A percentile compares a stretch with the other conserved stretches of the same genome.
Conservation (phyloP, 768 basidiomycete genomes). For the Russula lepida region DNA sequence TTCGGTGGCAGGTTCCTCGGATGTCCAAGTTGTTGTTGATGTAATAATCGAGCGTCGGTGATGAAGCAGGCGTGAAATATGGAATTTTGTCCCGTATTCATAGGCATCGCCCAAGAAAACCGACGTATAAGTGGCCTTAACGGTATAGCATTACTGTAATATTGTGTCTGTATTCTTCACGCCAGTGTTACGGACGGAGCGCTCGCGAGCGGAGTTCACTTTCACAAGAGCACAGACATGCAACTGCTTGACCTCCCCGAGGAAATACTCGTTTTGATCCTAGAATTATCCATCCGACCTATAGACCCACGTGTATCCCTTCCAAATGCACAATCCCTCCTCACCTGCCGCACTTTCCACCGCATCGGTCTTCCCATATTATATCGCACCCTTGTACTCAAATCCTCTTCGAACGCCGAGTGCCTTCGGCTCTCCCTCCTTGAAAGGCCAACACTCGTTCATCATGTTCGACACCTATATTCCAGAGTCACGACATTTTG, state of each 20-base stretch:
- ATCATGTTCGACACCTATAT: slow-evolving; percentile 9
- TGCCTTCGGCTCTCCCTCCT: not conserved
- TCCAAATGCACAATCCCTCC: not conserved
- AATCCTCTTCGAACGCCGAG: not conserved
- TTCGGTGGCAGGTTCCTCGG: not conserved
- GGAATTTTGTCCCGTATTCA: not conserved
- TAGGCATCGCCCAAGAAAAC: not conserved
- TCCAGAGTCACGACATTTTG: not conserved
- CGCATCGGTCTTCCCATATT: slow-evolving; percentile 13
- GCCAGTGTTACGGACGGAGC: not conserved
- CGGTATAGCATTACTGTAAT: too few relatives aligned
- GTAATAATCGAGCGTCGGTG: too few relatives aligned
- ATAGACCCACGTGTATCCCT: not conserved
- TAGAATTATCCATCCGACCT: slow-evolving; percentile 1
- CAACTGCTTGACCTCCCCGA: slow-evolving; percentile 8
- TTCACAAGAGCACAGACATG: not conserved
- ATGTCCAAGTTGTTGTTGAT: too few relatives aligned
- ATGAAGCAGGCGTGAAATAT: not conserved
- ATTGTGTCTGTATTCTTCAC: too few relatives aligned
- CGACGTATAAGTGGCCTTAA: too few relatives aligned
- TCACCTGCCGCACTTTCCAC: slow-evolving; percentile 7
- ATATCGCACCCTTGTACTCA: slow-evolving; percentile 5
- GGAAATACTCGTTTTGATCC: slow-evolving; percentile 3
- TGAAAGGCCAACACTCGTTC: not conserved
- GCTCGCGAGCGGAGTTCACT: not conserved